phyloP scores from a whole-genome alignment of 768 basidiomycete genomes.

The Tricholoma bakamatsutake region DNA sequence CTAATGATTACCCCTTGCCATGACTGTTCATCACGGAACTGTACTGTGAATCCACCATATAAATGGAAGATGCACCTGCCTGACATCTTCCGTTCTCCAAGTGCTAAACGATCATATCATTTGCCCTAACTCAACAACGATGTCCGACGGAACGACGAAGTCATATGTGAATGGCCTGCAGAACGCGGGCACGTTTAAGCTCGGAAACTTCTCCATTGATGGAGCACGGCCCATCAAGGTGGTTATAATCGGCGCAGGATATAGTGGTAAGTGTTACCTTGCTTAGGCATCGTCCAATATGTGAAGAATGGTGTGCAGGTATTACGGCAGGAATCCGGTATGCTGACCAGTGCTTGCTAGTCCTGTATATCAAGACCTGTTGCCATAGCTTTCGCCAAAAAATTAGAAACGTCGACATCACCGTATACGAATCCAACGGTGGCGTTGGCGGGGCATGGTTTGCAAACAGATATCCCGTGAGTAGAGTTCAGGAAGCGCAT shows the following conservation, averaged over 20 bases:
- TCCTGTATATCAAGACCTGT: neutral
- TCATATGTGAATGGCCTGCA: neutral
- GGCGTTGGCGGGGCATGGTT: conserved; percentile 62
- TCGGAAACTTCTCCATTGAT: conserved; percentile 46
- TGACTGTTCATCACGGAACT: no score
- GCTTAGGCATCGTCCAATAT: neutral
- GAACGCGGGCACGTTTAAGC: conserved; percentile 11
- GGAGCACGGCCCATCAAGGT: conserved; percentile 50
- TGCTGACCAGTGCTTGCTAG: conserved; percentile 4
- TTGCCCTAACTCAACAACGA: no score
- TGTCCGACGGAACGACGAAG: neutral
- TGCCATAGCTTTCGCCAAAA: conserved; percentile 42
- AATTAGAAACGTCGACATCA: conserved; percentile 46
- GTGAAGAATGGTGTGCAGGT: conserved; percentile 17
- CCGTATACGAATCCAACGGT: conserved; percentile 54
- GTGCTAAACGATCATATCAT: neutral
- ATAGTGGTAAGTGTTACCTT: conserved; percentile 35
- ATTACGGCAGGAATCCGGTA: conserved; percentile 55
- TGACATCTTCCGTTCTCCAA: no score
- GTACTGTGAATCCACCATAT: no score
- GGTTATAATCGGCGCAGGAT: conserved; percentile 53
- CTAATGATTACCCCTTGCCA: no score
- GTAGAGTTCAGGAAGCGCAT: conserved; percentile 8
- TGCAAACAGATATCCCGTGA: conserved; percentile 47
- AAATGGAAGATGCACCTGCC: no score